Percentiles rank a stretch among this genome's conserved stretches.
Evolutionary conservation across 441 rosid species (phyloP).

Genomic region (Omphalea diandra): DNA sequence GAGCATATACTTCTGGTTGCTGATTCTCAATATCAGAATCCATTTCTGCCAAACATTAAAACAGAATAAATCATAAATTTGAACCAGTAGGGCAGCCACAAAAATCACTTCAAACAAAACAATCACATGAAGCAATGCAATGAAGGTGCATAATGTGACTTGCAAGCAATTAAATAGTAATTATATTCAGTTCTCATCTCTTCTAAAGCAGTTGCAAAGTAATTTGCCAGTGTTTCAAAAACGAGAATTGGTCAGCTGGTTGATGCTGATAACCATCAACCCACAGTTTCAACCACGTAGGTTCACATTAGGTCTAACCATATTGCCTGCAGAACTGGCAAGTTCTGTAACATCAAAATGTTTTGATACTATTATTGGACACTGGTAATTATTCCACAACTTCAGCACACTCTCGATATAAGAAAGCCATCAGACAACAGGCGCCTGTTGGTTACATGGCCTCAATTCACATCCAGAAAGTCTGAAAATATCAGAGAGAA

Average conservation of each 20-base stretch:
- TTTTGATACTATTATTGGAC: not conserved
- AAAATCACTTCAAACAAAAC: not conserved
- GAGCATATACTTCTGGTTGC: constrained; percentile 54
- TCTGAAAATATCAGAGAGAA: no score
- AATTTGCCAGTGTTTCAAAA: not conserved
- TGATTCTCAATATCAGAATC: constrained; percentile 49
- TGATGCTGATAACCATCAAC: not conserved
- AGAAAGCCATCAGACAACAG: not conserved
- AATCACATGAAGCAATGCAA: not conserved
- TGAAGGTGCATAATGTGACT: not conserved
- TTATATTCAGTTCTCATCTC: not conserved
- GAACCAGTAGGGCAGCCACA: not conserved
- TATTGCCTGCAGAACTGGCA: not conserved
- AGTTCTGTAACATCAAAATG: not conserved
- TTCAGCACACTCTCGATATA: not conserved
- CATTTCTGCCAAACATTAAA: constrained; percentile 28
- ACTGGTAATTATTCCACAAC: no score
- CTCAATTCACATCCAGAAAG: no score
- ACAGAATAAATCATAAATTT: not conserved
- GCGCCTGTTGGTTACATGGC: not conserved
- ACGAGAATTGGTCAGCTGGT: not conserved
- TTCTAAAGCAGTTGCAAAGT: not conserved
- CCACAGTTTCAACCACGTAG: not conserved
- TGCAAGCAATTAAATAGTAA: not conserved
- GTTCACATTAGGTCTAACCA: not conserved